These are phyloP conservation scores for Stellera chamaejasme DNA, from an alignment of 345 rosid genomes.

Conservation along the genomic window DNA sequence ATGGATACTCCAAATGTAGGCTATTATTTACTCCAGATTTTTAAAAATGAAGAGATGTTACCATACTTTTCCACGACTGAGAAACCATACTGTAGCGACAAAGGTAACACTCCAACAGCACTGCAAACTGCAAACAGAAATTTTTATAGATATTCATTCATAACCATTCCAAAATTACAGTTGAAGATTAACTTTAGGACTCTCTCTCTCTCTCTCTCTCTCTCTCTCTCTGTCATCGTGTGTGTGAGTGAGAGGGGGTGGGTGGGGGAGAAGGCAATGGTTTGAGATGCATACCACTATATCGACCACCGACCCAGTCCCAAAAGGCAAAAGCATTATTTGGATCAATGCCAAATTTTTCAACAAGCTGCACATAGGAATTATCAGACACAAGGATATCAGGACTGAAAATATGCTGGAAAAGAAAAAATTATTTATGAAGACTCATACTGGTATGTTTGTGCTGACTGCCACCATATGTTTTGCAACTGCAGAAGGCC, in stretches of 20 bases:
- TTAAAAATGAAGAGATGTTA: conserved; percentile 17
- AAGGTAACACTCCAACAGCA: conserved; percentile 95
- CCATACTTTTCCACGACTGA: conserved; percentile 82
- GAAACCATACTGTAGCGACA: conserved; percentile 92
- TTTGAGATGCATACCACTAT: conserved; percentile 58
- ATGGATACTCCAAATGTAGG: no score
- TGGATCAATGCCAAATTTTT: conserved; percentile 95
- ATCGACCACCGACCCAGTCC: conserved; percentile 99
- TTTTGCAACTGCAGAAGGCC: conserved; percentile 91
- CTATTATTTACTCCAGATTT: no score
- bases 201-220: background rate
- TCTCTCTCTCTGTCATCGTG: background rate
- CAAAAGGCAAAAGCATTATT: conserved; percentile 96
- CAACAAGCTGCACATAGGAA: conserved; percentile 62
- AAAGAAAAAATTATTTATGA: background rate
- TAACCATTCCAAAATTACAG: conserved; percentile 8
- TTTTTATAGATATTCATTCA: conserved; percentile 14
- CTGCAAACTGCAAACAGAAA: conserved; percentile 73
- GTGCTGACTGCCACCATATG: conserved; percentile 99
- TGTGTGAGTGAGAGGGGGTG: no score
- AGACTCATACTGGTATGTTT: conserved; percentile 56
- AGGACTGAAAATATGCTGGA: background rate
- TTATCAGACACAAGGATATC: background rate
- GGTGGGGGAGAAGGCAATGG: background rate
- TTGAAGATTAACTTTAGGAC: background rate